Evolutionary conservation across 345 rosid species (phyloP), one percentile per base, ranked within the genome.

Genomic region (Sisymbrium irio): DNA sequence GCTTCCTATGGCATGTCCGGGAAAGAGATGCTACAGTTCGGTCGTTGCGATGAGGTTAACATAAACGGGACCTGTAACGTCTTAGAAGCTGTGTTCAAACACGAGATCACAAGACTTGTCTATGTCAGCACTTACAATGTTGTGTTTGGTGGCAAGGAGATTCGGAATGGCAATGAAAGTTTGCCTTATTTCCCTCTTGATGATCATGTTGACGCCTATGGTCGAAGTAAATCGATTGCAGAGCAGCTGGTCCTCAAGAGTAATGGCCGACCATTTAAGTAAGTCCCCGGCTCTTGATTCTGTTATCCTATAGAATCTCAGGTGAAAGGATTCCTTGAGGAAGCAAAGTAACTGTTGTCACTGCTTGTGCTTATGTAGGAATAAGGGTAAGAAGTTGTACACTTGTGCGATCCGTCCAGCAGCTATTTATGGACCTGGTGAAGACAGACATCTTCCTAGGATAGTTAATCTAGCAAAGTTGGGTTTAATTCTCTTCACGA

Each of bases 1-100:
- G 95, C 96, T 77, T 94, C 98, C 1, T 89, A 27, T 72, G 98
- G 98, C 58, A 94, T 94, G 91, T 91, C 96, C 0, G 98, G 98
- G 39, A 94, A 91, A 77, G 97, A 94, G 80, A 88, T 94, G 98
- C 80, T 94, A 37, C 98, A 82, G 75, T 81, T 88, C 39, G 89
- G 94, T 12, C 93, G 93, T 7, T 89, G 88, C 9, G 97, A 89
- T 65, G 85, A 83, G 81, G 91, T 91, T 46, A 94, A 94, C 67
- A 88, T 94, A 14, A 83, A 79, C 60, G 98, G 98, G 36, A 91
- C 97, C 10, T 89, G 89, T 77, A 87, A 82, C 57, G 81, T 91
- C 55, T 75, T 94, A 75, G 96, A 94, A 55, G 84, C 85, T 58
- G 90, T 93, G 58, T 51, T 87, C 13, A 81, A 87, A 69, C 73